Evolutionary conservation across 805 yeast species (phyloP).

Genomic region (Monosporozyma yasuniensis): DNA sequence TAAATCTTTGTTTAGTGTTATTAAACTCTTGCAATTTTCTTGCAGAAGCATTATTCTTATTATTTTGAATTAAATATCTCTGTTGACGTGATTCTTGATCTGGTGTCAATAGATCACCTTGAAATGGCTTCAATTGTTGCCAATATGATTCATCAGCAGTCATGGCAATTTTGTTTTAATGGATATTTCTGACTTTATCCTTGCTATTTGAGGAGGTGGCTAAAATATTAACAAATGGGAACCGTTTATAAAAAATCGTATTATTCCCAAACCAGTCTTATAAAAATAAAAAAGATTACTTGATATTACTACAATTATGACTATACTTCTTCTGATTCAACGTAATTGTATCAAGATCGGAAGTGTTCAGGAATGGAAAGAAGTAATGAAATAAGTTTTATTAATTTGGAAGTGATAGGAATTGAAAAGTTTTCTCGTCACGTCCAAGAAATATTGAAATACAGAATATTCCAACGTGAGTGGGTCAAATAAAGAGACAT

Average conservation of each 20-base stretch:
- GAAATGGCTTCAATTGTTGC: slow-evolving; percentile 12
- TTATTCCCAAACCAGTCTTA: not conserved
- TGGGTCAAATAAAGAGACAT: not conserved
- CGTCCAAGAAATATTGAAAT: not conserved
- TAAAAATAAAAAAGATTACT: not conserved
- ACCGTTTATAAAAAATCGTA: not conserved
- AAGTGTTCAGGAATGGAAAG: not conserved
- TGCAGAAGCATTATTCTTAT: not conserved
- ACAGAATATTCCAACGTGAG: not conserved
- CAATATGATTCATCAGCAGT: slow-evolving; percentile 10
- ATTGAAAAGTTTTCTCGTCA: slow-evolving; percentile 2
- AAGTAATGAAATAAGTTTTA: not conserved
- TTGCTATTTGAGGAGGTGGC: not conserved
- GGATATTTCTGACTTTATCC: not conserved
- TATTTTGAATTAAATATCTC: slow-evolving; percentile 5
- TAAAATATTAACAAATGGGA: not conserved
- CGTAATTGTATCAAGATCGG: not conserved
- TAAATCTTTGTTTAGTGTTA: slow-evolving; percentile 60
- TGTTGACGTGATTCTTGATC: slow-evolving; percentile 5
- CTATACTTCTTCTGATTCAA: not conserved
- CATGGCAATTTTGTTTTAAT: slow-evolving; percentile 4
- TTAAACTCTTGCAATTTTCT: slow-evolving; percentile 21
- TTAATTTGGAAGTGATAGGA: not conserved
- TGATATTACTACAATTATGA: not conserved
- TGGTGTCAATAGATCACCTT: slow-evolving; percentile 5